A percentile compares a stretch with the other conserved stretches of the same genome.
These are phyloP conservation scores for Musa troglodytarum DNA, from an alignment of 176 grass and related monocot species.

Conservation along the genomic window DNA sequence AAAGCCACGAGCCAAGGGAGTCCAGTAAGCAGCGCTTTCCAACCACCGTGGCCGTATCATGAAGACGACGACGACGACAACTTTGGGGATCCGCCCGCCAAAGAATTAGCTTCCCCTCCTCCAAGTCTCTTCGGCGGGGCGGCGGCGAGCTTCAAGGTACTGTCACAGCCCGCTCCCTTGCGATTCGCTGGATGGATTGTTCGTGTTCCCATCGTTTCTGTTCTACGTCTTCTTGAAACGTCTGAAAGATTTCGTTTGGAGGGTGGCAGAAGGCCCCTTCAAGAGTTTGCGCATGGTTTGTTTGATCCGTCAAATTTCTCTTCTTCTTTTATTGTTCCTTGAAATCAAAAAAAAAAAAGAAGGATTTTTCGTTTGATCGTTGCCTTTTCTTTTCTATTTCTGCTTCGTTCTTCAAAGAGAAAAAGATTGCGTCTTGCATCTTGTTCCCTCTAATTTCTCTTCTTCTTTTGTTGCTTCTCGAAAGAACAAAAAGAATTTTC, in stretches of 20 bases:
- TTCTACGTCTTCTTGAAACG: background rate
- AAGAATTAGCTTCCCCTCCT: background rate
- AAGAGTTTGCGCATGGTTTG: no score
- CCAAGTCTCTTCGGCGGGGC: background rate
- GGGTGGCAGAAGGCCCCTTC: no score
- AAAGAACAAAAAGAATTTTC: no score
- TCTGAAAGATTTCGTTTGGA: background rate
- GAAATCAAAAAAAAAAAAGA: no score
- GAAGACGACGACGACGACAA: background rate
- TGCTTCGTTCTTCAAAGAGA: background rate
- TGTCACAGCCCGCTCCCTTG: background rate
- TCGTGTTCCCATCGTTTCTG: background rate
- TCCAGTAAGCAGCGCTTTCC: no score
- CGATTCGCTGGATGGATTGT: background rate
- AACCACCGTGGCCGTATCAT: no score
- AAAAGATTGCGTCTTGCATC: background rate
- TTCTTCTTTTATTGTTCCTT: background rate
- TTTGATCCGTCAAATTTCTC: no score
- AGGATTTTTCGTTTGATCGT: background rate
- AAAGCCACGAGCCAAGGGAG: no score
- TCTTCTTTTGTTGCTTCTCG: no score
- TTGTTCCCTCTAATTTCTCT: no score
- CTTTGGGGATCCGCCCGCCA: background rate
- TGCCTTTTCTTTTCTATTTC: background rate
- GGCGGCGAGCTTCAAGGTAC: background rate